A percentile compares a stretch with the other conserved stretches of the same genome.
Evolutionary conservation across 108 stramenopile species (phyloP).

Genomic region (Fragilariopsis cylindrus): DNA sequence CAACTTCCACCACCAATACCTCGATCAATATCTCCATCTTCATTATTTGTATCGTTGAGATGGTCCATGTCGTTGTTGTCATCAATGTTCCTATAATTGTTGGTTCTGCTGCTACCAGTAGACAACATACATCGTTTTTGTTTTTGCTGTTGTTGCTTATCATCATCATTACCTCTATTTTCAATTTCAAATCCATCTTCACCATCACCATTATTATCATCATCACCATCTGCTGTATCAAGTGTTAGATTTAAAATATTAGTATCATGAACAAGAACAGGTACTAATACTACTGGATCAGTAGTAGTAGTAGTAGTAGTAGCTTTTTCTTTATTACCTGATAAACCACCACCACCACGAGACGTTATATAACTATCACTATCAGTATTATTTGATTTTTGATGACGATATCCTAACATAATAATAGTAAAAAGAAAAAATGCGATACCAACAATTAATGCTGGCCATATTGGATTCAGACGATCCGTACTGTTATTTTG

Average conservation of each 20-base stretch:
- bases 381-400: neutral
- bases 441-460: slow-evolving; percentile 8
- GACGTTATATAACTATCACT: neutral
- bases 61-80: neutral
- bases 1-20: too few species aligned
- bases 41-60: slow-evolving; percentile 10
- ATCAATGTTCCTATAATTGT: slow-evolving; percentile 11
- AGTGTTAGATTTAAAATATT: too few species aligned
- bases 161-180: too few species aligned
- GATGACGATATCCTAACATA: slow-evolving; percentile 9
- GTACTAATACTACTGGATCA: slow-evolving; percentile 21
- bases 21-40: neutral
- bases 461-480: slow-evolving; percentile 4
- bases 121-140: too few species aligned
- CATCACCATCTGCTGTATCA: neutral
- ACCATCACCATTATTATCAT: neutral
- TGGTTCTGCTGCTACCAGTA: too few species aligned
- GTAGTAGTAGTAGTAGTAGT: slow-evolving; percentile 1
- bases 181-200: too few species aligned
- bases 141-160: too few species aligned
- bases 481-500: neutral
- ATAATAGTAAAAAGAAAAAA: slow-evolving; percentile 8
- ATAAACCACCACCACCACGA: neutral
- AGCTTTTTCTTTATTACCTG: neutral
- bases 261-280: neutral